Base-by-base conservation (phyloP, 2,329 filamentous ascomycete genomes). In the Hysterium pulicare region DNA sequence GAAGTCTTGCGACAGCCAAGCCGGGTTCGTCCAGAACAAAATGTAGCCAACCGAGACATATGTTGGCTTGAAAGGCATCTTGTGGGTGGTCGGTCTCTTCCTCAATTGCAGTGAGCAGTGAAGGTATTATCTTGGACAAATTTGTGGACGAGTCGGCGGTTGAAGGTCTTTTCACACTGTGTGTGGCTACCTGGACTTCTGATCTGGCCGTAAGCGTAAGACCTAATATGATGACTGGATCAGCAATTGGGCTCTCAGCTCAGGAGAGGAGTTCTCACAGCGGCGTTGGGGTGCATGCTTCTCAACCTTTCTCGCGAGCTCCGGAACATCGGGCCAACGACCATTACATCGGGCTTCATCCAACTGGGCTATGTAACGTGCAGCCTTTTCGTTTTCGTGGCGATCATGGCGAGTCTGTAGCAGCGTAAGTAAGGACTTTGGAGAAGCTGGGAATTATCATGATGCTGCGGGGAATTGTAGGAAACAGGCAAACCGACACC, bases 231-330 rank as follows among this genome's bases (percentile, higher is more conserved):
- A 41, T 50, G 33, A 51, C 46, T 41, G 38, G 49, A 15, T 17
- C 21, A 24, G n/a, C 34, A 3, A 24, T 37, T 19, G 13, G 21
- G 53, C 50, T 53, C 48, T 47, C 42, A 38, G 47, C 31, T 46
- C 37, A 32, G 42, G 34, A 34, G 42, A 50, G 41, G 41, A 40
- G 41, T 48, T 63, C 81, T 57, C 84, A 96, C 91, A 95, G 69
- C 81, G 80, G 67, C 87, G 81, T 47, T 87, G 81, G 31, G 90
- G 85, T 56, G 90, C 87, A 77, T 98, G 91, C 69, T 98, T 97
- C 61, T 86, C 86, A 59, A 97, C 79, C 71, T 98, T 98, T 65
- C 91, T 83, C 58, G 93, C 84, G 50, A 95, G 78, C 71, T 97
- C 91, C 20, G 88, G 87, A 22, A 97, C 79, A 22, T 87, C 82